These are phyloP conservation scores for Apiospora malaysiana DNA, from an alignment of 2,329 filamentous ascomycete species.

Conservation along the genomic window DNA sequence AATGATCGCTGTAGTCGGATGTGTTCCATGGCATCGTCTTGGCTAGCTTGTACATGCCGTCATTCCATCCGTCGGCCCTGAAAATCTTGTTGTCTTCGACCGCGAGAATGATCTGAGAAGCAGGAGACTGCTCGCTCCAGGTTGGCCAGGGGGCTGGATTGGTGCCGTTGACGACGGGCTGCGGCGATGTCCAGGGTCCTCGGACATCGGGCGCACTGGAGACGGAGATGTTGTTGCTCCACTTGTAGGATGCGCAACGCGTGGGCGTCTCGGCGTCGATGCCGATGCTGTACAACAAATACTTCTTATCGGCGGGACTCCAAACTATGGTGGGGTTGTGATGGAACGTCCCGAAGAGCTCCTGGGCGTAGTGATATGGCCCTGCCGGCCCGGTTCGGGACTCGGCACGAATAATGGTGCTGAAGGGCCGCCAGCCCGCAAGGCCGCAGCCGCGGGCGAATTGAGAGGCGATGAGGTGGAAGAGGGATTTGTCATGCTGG, in stretches of 20 bases:
- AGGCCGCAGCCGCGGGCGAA: constrained; percentile 53
- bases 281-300: constrained; percentile 53
- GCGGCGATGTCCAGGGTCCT: constrained; percentile 28
- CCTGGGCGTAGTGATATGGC: constrained; percentile 48
- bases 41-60: constrained; percentile 35
- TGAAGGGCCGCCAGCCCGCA: constrained; percentile 53
- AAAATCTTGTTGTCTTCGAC: constrained; percentile 46
- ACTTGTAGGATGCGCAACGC: constrained; percentile 35
- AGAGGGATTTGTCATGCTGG: constrained; percentile 41
- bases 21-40: constrained; percentile 34
- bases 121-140: constrained; percentile 36
- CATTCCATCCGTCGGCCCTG: constrained; percentile 33
- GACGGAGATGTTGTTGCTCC: constrained; percentile 40
- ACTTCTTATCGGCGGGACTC: constrained; percentile 49
- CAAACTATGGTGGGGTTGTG: constrained; percentile 54
- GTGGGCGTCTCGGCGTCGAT: constrained; percentile 33
- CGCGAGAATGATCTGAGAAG: constrained; percentile 38
- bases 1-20: constrained; percentile 33
- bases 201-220: constrained; percentile 35
- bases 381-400: constrained; percentile 49
- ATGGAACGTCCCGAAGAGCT: constrained; percentile 48
- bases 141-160: constrained; percentile 50
- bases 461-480: constrained; percentile 53
- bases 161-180: constrained; percentile 37
- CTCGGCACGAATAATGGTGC: constrained; percentile 51